Percentiles rank a stretch among this genome's conserved stretches.
These are phyloP conservation scores for Musa schizocarpa DNA, from an alignment of 176 grass and related monocot genomes.

Conservation along the genomic window DNA sequence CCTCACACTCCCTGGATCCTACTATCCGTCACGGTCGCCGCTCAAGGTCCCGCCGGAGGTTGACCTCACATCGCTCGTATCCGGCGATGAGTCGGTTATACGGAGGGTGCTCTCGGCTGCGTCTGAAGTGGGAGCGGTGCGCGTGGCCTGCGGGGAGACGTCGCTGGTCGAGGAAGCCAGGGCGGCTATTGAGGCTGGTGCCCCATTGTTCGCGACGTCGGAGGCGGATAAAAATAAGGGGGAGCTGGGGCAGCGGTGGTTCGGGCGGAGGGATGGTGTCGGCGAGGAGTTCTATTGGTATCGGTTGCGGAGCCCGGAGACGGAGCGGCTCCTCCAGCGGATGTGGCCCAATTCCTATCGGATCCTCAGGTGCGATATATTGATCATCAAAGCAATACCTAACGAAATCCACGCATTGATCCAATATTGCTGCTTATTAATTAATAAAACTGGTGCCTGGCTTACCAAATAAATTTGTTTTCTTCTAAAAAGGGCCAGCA, in stretches of 20 bases:
- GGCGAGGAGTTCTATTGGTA: slow-evolving; percentile 59
- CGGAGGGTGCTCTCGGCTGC: slow-evolving; percentile 17
- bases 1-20: slow-evolving; percentile 33
- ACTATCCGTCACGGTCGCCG: slow-evolving; percentile 16
- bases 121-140: slow-evolving; percentile 33
- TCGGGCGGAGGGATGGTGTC: slow-evolving; percentile 24
- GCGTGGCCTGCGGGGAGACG: slow-evolving; percentile 23
- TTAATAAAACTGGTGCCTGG: too few relatives aligned
- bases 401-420: too few relatives aligned
- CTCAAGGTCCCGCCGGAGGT: slow-evolving; percentile 13
- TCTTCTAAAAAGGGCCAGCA: too few relatives aligned
- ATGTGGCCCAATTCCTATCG: slow-evolving; percentile 34
- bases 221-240: slow-evolving; percentile 38
- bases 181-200: slow-evolving; percentile 24
- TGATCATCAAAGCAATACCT: not conserved
- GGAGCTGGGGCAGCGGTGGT: slow-evolving; percentile 27
- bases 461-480: too few relatives aligned
- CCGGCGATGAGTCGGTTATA: slow-evolving; percentile 12
- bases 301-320: slow-evolving; percentile 24
- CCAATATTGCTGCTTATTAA: too few relatives aligned
- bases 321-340: slow-evolving; percentile 23
- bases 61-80: slow-evolving; percentile 1
- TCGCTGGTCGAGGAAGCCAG: slow-evolving; percentile 14
- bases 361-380: slow-evolving; percentile 29
- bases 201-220: slow-evolving; percentile 27